Conservation (phyloP, 2,329 filamentous ascomycete genomes). For the Phialophora chinensis region DNA sequence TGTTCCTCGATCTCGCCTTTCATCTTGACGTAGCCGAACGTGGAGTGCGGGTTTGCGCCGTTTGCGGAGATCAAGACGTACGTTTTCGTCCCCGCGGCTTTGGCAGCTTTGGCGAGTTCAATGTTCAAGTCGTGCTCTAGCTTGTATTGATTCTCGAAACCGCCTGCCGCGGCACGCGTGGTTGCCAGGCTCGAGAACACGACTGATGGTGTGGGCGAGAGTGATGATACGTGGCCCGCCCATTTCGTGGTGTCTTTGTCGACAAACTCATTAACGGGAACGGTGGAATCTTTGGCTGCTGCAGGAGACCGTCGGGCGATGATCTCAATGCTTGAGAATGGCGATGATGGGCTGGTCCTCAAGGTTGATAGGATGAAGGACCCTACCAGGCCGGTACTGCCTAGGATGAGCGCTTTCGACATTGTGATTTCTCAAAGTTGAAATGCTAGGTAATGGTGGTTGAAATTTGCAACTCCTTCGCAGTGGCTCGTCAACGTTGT, state of each 20-base stretch:
- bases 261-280: constrained; percentile 57
- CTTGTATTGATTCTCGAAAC: constrained; percentile 79
- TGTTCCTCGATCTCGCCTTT: constrained; percentile 86
- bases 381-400: constrained; percentile 58
- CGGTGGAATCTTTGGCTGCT: constrained; percentile 63
- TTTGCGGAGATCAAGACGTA: constrained; percentile 76
- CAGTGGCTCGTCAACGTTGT: background rate
- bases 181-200: constrained; percentile 83
- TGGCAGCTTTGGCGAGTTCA: constrained; percentile 75
- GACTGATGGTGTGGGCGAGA: constrained; percentile 63
- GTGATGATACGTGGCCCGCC: constrained; percentile 63
- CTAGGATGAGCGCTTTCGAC: constrained; percentile 54
- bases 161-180: constrained; percentile 75
- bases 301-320: constrained; percentile 53
- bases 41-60: constrained; percentile 59
- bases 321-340: constrained; percentile 51
- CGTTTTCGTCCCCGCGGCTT: constrained; percentile 71
- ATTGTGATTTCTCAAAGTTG: constrained; percentile 39
- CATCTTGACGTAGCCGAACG: constrained; percentile 69
- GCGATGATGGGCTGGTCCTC: constrained; percentile 44
- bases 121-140: constrained; percentile 89
- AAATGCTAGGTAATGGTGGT: background rate
- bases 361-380: constrained; percentile 70
- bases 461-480: background rate
- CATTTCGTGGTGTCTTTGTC: constrained; percentile 73